Percentiles rank a stretch among this genome's conserved stretches.
These are phyloP conservation scores for Salvia sclarea DNA, from an alignment of 305 asterid genomes.

Conservation along the genomic window DNA sequence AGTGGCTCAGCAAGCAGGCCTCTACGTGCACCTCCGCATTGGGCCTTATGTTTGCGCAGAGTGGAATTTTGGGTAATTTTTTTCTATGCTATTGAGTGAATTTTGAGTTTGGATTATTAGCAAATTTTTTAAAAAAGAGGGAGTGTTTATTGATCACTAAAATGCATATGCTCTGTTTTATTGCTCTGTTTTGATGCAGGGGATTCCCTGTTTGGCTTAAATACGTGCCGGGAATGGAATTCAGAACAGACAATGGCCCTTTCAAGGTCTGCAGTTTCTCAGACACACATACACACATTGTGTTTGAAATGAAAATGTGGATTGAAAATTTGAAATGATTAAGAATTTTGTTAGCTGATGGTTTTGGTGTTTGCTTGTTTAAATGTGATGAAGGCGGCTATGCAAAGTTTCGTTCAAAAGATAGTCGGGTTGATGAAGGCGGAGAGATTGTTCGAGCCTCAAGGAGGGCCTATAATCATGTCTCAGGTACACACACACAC, in stretches of 20 bases:
- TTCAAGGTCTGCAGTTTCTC: conserved; percentile 51
- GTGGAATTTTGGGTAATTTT: conserved; percentile 78
- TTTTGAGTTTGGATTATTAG: background rate
- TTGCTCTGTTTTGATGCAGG: conserved; percentile 52
- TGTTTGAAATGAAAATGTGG: conserved; percentile 3
- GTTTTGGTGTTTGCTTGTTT: conserved; percentile 21
- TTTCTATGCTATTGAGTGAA: background rate
- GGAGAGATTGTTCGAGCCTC: conserved; percentile 76
- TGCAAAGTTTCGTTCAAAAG: conserved; percentile 77
- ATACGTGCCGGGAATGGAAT: conserved; percentile 70
- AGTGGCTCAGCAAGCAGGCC: conserved; percentile 67
- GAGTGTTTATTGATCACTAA: conserved; percentile 6
- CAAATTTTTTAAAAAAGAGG: background rate
- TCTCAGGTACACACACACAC: conserved; percentile 63
- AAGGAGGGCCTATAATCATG: conserved; percentile 96
- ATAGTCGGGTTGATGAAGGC: conserved; percentile 84
- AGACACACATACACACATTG: background rate
- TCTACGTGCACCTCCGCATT: conserved; percentile 66
- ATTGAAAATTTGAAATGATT: no score
- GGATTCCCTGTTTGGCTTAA: conserved; percentile 93
- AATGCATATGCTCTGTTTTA: background rate
- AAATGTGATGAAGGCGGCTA: conserved; percentile 56
- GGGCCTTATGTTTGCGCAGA: conserved; percentile 87
- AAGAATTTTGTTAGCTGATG: conserved; percentile 2
- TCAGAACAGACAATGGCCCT: conserved; percentile 74